Conservation (phyloP, 2,329 filamentous ascomycete genomes). For the Botryotinia convoluta region DNA sequence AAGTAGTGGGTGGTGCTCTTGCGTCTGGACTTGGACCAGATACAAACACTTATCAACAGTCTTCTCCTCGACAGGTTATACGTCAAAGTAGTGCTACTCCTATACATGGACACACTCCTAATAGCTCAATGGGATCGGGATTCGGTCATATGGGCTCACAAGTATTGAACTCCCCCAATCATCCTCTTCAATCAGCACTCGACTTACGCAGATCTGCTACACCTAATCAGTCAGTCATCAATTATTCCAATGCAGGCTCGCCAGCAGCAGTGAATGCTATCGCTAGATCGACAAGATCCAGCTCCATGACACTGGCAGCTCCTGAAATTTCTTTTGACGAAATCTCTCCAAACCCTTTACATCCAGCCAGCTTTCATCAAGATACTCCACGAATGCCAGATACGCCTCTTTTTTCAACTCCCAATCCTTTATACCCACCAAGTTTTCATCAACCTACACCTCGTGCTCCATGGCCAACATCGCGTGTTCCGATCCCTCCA, state of each 20-base stretch:
- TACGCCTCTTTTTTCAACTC: neutral
- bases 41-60: neutral
- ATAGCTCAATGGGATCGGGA: neutral
- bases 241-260: neutral
- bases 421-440: neutral
- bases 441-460: slow-evolving; percentile 10
- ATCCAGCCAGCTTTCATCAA: neutral
- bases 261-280: neutral
- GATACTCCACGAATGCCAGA: neutral
- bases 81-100: neutral
- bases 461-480: slow-evolving; percentile 1
- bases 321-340: too few species aligned
- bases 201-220: neutral
- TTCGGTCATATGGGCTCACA: neutral
- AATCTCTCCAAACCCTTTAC: neutral
- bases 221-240: neutral
- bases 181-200: neutral
- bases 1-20: neutral
- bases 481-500: neutral
- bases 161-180: neutral
- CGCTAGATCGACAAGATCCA: neutral
- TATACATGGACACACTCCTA: neutral
- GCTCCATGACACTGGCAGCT: neutral
- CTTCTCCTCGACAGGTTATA: neutral
- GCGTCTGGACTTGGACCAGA: neutral